Evolutionary conservation across 257 asterid genomes (phyloP).

Genomic region (Verbascum thapsus): DNA sequence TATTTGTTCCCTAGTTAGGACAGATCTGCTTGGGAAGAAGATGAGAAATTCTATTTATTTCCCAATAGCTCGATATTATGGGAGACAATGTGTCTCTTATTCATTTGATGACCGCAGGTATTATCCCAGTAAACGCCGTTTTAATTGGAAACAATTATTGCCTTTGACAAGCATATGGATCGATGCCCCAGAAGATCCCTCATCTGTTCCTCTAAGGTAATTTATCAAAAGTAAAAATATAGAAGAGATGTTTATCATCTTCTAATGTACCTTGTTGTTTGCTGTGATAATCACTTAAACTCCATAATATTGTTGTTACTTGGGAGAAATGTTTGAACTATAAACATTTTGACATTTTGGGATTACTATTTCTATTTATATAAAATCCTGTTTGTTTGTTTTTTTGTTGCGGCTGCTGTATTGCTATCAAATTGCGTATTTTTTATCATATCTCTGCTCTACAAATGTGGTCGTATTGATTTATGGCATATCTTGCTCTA

Average conservation of each 20-base stretch:
- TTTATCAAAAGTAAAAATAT: conserved; percentile 23
- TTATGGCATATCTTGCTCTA: too few species aligned
- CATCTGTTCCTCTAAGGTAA: conserved; percentile 46
- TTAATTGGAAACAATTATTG: conserved; percentile 83
- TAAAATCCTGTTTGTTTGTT: too few species aligned
- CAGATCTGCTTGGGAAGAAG: conserved; percentile 72
- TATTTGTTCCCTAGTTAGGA: conserved; percentile 69
- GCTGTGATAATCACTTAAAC: neutral
- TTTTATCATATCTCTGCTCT: too few species aligned
- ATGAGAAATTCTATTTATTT: conserved; percentile 81
- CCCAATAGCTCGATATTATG: conserved; percentile 76
- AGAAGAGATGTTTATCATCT: conserved; percentile 42
- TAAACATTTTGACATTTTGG: too few species aligned
- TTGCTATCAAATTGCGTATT: too few species aligned
- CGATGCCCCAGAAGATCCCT: conserved; percentile 78
- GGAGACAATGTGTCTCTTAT: conserved; percentile 74
- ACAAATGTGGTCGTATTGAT: too few species aligned
- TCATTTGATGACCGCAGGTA: conserved; percentile 62
- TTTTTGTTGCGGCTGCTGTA: too few species aligned
- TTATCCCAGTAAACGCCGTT: conserved; percentile 73
- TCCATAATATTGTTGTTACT: too few species aligned
- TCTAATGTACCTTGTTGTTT: neutral
- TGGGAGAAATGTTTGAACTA: too few species aligned
- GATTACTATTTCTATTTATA: too few species aligned
- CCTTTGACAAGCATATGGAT: conserved; percentile 83